Conservation (phyloP, 495 filamentous ascomycete genomes). For the Pyrenula aspistea region DNA sequence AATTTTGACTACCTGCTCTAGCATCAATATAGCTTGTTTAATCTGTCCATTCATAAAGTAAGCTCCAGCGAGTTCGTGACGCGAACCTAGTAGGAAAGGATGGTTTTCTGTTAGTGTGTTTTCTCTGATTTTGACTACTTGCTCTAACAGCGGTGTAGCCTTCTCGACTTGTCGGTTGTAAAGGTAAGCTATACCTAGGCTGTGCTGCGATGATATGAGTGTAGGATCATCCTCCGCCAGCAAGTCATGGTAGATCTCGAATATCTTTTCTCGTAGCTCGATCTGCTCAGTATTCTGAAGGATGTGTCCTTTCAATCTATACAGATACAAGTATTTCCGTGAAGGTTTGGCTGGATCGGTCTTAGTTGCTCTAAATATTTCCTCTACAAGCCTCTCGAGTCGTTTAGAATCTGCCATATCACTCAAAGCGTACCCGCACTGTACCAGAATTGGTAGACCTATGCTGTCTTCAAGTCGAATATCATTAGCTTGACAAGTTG, state of each 20-base stretch:
- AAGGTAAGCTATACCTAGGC: slow-evolving; percentile 13
- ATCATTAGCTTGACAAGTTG: background rate
- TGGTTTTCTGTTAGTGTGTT: slow-evolving; percentile 15
- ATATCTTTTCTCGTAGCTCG: background rate
- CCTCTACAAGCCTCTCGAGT: slow-evolving; percentile 6
- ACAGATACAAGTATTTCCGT: background rate
- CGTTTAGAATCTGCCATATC: slow-evolving; percentile 9
- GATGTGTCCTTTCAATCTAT: background rate
- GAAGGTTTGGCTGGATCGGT: background rate
- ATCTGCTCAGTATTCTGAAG: background rate
- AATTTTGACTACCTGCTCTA: slow-evolving; percentile 23
- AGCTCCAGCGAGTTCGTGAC: slow-evolving; percentile 17
- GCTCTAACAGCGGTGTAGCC: slow-evolving; percentile 19
- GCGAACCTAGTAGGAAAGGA: slow-evolving; percentile 11
- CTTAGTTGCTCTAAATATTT: slow-evolving; percentile 3
- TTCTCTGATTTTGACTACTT: slow-evolving; percentile 15
- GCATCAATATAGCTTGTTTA: slow-evolving; percentile 9
- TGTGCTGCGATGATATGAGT: slow-evolving; percentile 17
- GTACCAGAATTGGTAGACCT: slow-evolving; percentile 8
- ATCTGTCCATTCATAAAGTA: slow-evolving; percentile 16
- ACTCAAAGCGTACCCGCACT: slow-evolving; percentile 10
- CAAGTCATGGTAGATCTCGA: background rate
- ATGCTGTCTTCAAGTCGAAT: slow-evolving; percentile 2
- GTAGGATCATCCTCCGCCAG: slow-evolving; percentile 16
- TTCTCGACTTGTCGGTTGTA: slow-evolving; percentile 15